Evolutionary conservation across 78 protist genomes (phyloP).

Genomic region (Pirum gemmata): DNA sequence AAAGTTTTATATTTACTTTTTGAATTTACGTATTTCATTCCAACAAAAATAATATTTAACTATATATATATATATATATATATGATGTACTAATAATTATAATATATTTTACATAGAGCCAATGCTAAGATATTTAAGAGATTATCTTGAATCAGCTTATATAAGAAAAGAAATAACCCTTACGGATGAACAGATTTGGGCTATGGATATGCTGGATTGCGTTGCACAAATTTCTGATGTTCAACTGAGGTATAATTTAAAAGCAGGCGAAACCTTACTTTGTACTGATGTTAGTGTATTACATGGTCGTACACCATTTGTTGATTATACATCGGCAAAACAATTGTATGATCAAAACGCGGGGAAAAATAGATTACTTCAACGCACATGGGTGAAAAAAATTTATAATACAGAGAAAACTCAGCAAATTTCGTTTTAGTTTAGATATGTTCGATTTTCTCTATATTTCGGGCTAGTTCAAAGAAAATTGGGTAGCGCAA

Average conservation of each 20-base stretch:
- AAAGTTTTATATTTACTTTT: too few species aligned
- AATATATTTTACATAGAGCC: slow-evolving; percentile 17
- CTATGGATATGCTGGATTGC: slow-evolving; percentile 17
- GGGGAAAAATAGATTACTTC: slow-evolving; percentile 15
- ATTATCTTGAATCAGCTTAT: slow-evolving; percentile 38
- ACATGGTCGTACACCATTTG: slow-evolving; percentile 37
- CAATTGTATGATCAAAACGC: neutral
- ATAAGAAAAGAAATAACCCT: neutral
- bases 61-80: neutral
- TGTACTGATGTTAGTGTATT: slow-evolving; percentile 16
- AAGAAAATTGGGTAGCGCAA: too few species aligned
- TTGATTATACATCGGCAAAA: neutral
- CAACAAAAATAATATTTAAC: too few species aligned
- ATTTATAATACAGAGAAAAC: too few species aligned
- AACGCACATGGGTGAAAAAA: slow-evolving; percentile 24
- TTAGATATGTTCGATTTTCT: too few species aligned
- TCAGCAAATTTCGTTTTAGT: too few species aligned
- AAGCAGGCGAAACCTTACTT: slow-evolving; percentile 17
- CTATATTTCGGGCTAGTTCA: too few species aligned
- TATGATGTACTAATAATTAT: slow-evolving; percentile 4
- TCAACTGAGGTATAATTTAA: slow-evolving; percentile 28
- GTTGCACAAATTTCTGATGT: neutral
- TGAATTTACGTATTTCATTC: too few species aligned
- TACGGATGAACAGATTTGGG: neutral
- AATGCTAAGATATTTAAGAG: slow-evolving; percentile 12